A percentile compares a stretch with the other conserved stretches of the same genome.
phyloP scores from a whole-genome alignment of 73 alveolate genomes.

The Paramecium sexaurelia region DNA sequence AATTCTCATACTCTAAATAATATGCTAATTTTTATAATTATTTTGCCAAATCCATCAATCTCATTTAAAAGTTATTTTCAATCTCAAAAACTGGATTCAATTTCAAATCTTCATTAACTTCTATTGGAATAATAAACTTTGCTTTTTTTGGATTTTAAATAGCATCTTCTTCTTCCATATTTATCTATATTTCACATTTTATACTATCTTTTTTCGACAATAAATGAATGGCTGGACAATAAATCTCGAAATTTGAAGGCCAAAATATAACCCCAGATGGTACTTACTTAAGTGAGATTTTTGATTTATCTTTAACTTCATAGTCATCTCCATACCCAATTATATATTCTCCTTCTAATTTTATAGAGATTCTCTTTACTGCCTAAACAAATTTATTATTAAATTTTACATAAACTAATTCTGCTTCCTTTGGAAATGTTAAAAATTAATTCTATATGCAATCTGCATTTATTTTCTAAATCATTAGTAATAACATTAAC shows the following conservation, averaged over 20 bases:
- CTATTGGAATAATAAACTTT: neutral
- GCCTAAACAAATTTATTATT: neutral
- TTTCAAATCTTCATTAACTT: neutral
- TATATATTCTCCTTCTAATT: neutral
- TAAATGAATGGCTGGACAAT: neutral
- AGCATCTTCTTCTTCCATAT: neutral
- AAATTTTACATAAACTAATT: neutral
- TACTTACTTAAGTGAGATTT: neutral
- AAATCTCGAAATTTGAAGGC: neutral
- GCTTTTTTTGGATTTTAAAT: neutral
- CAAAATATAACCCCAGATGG: neutral
- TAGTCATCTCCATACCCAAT: constrained; percentile 15
- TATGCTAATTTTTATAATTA: neutral
- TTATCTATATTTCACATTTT: neutral
- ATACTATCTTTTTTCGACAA: neutral
- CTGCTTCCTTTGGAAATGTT: neutral
- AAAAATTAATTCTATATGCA: neutral
- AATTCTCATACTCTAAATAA: neutral
- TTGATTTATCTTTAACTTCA: neutral
- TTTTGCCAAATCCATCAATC: neutral
- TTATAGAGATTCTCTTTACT: neutral
- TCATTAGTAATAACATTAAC: neutral
- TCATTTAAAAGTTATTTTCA: neutral
- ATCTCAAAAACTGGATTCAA: neutral
- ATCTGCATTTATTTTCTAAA: neutral